A percentile compares a stretch with the other conserved stretches of the same genome.
phyloP scores from a whole-genome alignment of 2,329 filamentous ascomycete species.

The Grosmannia serpens region DNA sequence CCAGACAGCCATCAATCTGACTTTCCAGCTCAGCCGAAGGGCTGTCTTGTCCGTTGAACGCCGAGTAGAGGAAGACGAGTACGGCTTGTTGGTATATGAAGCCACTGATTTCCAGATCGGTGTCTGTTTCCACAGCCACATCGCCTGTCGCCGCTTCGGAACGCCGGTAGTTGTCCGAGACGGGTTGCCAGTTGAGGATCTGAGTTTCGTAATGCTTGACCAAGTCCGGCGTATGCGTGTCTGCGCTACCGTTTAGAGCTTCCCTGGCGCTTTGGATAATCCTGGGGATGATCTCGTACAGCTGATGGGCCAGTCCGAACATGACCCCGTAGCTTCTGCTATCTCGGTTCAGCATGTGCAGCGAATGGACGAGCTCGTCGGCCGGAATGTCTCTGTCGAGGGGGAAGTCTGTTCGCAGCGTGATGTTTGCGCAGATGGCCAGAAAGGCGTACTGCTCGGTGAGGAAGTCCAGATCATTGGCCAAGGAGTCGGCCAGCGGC shows the following conservation, averaged over 20 bases:
- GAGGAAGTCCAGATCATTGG: neutral
- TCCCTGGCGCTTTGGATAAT: neutral
- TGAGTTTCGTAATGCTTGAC: neutral
- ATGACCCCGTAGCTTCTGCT: neutral
- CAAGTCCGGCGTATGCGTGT: neutral
- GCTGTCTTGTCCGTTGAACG: neutral
- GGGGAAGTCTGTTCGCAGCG: neutral
- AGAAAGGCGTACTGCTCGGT: neutral
- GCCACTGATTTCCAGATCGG: neutral
- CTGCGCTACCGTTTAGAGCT: neutral
- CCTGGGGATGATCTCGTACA: neutral
- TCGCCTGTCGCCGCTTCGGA: neutral
- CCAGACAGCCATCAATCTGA: neutral
- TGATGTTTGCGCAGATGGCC: neutral
- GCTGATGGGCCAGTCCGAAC: neutral
- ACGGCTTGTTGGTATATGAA: neutral
- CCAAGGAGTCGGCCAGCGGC: neutral
- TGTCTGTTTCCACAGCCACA: neutral
- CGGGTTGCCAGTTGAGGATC: neutral
- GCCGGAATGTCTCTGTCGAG: neutral
- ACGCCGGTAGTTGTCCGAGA: neutral
- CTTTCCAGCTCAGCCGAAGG: neutral
- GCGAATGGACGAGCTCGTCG: neutral
- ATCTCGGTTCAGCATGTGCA: neutral
- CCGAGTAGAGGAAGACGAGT: neutral